Base-by-base conservation (phyloP, 2,329 filamentous ascomycete genomes). In the Cladophialophora psammophila region DNA sequence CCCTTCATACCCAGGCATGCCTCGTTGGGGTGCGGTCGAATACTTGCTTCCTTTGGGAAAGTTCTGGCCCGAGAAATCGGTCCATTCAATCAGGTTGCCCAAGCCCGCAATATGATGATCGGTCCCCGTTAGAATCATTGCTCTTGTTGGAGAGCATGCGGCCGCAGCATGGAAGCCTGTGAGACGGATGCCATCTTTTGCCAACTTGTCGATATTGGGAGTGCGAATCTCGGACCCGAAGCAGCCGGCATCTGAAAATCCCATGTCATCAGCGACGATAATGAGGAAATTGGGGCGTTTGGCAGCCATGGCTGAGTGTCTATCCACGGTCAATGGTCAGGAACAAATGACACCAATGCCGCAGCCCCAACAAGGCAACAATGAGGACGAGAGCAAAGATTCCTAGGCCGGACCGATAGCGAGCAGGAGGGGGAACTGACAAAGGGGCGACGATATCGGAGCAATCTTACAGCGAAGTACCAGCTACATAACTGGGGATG, bases 121-220 rank as follows among this genome's bases (percentile, higher is more conserved):
- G 45, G 87, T 89, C 3, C 87, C 87, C 0, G 86, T 88, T 82
- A 90, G 85, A 71, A 90, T 83, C 88, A 90, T 90, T 18, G 87
- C 86, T 42, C 87, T 80, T 2, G 86, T 87, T 1, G 88, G 88
- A 58, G 87, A 89, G 76, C 87, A 90, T 59, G 88, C 87, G 2
- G 87, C 85, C 0, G 88, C 87, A 1, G 87, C 85, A 72, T 90
- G 88, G 75, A 88, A 90, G 71, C 89, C 85, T 0, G 87, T 89
- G 72, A 89, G 87, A 5, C 87, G 84, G 20, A 90, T 76, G 35
- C 87, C 83, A 63, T 82, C 77, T 76, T 80, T 77, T 2, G 84
- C 81, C 2, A 87, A 75, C 42, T 82, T 83, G 76, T 88, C 84
- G 42, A 89, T 79, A 72, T 87, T 84, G 0, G 87, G 87, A 0